These are phyloP conservation scores for Eutrema yunnanense DNA, from an alignment of 345 rosid genomes.

Conservation along the genomic window DNA sequence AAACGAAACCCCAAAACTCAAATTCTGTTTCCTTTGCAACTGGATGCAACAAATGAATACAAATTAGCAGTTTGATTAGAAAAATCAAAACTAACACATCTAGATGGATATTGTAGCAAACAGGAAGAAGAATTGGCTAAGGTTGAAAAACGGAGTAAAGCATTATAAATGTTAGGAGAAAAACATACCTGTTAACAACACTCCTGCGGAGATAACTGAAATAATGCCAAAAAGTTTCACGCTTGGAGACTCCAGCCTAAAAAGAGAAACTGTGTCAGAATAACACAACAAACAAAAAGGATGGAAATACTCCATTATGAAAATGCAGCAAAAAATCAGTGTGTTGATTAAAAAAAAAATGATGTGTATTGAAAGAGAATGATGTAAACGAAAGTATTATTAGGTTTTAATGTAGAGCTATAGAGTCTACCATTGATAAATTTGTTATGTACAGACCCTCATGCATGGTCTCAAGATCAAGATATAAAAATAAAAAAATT, in stretches of 20 bases:
- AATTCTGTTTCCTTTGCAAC: constrained; percentile 95
- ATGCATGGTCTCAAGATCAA: not conserved
- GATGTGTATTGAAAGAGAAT: not conserved
- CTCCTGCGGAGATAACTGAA: constrained; percentile 73
- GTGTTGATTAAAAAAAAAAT: not conserved
- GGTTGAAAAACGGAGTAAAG: constrained; percentile 5
- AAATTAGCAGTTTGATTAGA: not conserved
- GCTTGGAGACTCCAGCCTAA: constrained; percentile 98
- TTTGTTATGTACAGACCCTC: not conserved
- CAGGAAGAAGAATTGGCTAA: not conserved
- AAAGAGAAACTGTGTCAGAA: constrained; percentile 29
- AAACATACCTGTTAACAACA: constrained; percentile 70
- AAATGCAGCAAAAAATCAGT: not conserved
- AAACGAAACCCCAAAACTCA: constrained; percentile 94
- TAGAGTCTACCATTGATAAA: constrained; percentile 6
- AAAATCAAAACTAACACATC: not conserved
- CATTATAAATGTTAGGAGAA: not conserved
- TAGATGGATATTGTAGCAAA: not conserved
- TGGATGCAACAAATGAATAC: constrained; percentile 34
- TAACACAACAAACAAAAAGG: constrained; percentile 3
- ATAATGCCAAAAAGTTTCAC: constrained; percentile 83
- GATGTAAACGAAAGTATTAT: not conserved
- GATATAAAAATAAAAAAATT: not conserved
- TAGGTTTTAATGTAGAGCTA: not conserved
- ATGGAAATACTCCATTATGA: not conserved